Base-by-base conservation (phyloP, 495 filamentous ascomycete species). In the Neurospora sp. region DNA sequence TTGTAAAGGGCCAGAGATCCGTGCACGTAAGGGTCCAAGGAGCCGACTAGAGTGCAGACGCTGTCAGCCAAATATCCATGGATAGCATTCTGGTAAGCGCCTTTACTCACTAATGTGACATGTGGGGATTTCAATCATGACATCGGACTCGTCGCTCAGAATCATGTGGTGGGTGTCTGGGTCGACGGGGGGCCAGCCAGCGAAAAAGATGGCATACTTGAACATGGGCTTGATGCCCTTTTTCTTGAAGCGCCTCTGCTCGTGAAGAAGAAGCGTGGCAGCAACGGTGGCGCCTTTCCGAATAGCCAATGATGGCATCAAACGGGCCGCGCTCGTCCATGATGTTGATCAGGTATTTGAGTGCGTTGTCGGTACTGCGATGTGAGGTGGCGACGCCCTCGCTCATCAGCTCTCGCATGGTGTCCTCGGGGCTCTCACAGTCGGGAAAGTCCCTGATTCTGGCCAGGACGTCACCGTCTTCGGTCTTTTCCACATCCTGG, bases 281-380 rank as follows among this genome's bases (percentile, higher is more conserved):
- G 88, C 89, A 8, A 90, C 82, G 0, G 84, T 85, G 11, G 88
- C 89, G 22, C 89, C 89, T 73, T 73, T 91, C 89, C 0, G 88
- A 90, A 71, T 89, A 91, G 0, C 88, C 88, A 69, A 90, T 86
- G 61, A 90, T 84, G 68, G 79, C 83, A 48, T 86, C 83, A 53
- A 86, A 87, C 1, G 85, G 85, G 0, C 85, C 85, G 11, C 85
- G 80, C 72, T 87, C 82, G 12, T 86, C 80, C 81, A 87, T 84
- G 69, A 86, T 81, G 31, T 84, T 79, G 41, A 84, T 70, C 14
- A 87, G 77, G 46, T 81, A 83, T 68, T 84, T 81, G 38, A 86
- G 78, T 0, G 84, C 83, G 40, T 82, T 78, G 70, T 81, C 76
- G 16, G 82, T 82, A 73, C 83, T 84, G 39, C 77, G 68, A 20